A percentile compares a stretch with the other conserved stretches of the same genome.
phyloP scores from a whole-genome alignment of 2,329 filamentous ascomycete genomes.

The Ceratocystis smalleyi region DNA sequence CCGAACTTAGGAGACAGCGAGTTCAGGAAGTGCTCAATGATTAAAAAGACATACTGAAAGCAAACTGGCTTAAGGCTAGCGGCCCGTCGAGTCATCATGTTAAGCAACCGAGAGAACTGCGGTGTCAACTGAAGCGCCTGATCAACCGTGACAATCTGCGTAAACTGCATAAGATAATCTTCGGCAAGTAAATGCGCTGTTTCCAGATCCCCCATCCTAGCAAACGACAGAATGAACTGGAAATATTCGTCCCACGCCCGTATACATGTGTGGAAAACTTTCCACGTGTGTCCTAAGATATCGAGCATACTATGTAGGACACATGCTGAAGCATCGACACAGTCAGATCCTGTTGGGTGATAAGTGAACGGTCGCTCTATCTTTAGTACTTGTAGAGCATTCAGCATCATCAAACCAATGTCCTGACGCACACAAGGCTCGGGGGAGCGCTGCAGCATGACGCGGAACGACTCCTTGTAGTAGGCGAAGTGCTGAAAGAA shows the following conservation, averaged over 20 bases:
- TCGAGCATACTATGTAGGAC: constrained; percentile 28
- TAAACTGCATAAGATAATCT: constrained; percentile 42
- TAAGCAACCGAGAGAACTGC: constrained; percentile 42
- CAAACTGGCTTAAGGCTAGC: constrained; percentile 18
- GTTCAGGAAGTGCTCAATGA: constrained; percentile 28
- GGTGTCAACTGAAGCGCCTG: constrained; percentile 32
- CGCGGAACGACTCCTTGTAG: constrained; percentile 43
- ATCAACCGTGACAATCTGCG: constrained; percentile 49
- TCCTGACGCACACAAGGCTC: constrained; percentile 40
- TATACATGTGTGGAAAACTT: constrained; percentile 43
- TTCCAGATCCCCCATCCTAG: constrained; percentile 44
- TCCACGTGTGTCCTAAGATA: constrained; percentile 43
- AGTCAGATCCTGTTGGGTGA: constrained; percentile 22
- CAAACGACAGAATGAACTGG: constrained; percentile 51
- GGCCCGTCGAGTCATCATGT: constrained; percentile 35
- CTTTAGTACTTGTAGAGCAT: constrained; percentile 39
- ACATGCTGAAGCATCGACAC: constrained; percentile 22
- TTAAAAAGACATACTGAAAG: not conserved
- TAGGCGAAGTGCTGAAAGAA: constrained; percentile 46
- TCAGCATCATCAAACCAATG: constrained; percentile 35
- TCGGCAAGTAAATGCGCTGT: constrained; percentile 42
- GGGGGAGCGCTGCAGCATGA: constrained; percentile 47
- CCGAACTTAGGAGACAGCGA: constrained; percentile 28
- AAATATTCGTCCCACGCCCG: constrained; percentile 68
- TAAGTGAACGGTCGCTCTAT: constrained; percentile 33